A percentile compares a stretch with the other conserved stretches of the same genome.
phyloP scores from a whole-genome alignment of 495 filamentous ascomycete genomes.

The Hypoxylon lenormandii region DNA sequence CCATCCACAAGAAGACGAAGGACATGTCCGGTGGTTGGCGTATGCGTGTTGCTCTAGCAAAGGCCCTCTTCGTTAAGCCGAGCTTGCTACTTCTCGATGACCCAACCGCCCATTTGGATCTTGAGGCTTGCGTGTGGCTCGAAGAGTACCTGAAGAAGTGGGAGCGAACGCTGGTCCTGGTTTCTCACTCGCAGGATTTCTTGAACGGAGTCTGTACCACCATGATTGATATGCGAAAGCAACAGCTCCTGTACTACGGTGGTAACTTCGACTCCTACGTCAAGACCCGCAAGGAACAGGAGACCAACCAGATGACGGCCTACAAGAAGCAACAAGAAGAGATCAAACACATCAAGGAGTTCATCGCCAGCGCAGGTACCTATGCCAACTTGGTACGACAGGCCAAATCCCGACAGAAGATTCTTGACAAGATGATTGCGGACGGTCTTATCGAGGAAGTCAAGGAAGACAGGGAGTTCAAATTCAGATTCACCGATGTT shows the following conservation, averaged over 20 bases:
- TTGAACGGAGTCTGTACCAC: slow-evolving; percentile 97
- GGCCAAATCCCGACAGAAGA: slow-evolving; percentile 99
- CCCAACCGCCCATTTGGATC: slow-evolving; percentile 98
- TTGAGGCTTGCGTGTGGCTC: slow-evolving; percentile 99
- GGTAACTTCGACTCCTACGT: slow-evolving; percentile 99
- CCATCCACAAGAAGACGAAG: slow-evolving; percentile 98
- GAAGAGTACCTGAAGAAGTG: slow-evolving; percentile 99
- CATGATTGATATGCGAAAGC: slow-evolving; percentile 97
- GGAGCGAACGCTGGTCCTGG: slow-evolving; percentile 95
- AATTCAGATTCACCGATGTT: slow-evolving; percentile 97
- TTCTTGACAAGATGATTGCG: slow-evolving; percentile 99
- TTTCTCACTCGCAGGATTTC: slow-evolving; percentile 98
- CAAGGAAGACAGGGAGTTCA: slow-evolving; percentile 86
- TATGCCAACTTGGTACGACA: slow-evolving; percentile 99
- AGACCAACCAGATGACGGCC: slow-evolving; percentile 97
- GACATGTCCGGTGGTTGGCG: slow-evolving; percentile 99
- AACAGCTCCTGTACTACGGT: slow-evolving; percentile 95
- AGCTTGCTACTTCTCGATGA: slow-evolving; percentile 95
- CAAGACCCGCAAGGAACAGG: slow-evolving; percentile 94
- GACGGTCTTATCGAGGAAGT: slow-evolving; percentile 97
- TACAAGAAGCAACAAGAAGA: slow-evolving; percentile 99
- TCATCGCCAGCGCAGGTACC: slow-evolving; percentile 99
- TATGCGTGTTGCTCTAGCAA: slow-evolving; percentile 97
- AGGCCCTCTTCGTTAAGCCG: slow-evolving; percentile 98
- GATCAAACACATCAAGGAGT: slow-evolving; percentile 99